Percentiles rank a stretch among this genome's conserved stretches.
Evolutionary conservation across 495 filamentous ascomycete genomes (phyloP).

Genomic region (Penicillium atrosanguineum): DNA sequence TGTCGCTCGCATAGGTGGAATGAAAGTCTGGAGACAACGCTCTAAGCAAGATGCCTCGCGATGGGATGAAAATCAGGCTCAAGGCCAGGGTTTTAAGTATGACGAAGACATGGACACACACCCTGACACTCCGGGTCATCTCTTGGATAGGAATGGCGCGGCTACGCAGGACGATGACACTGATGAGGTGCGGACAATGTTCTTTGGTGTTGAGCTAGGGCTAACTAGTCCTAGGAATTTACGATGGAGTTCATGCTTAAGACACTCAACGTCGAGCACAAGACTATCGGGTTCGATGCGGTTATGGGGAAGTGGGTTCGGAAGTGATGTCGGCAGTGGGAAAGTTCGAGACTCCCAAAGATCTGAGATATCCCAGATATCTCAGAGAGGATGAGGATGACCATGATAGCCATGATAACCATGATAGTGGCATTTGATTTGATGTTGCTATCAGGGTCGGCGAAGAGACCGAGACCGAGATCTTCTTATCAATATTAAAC

Average conservation of each 20-base stretch:
- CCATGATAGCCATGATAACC: background rate
- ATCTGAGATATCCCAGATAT: too few relatives aligned
- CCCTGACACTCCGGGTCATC: background rate
- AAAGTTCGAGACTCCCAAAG: background rate
- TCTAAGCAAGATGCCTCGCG: slow-evolving; percentile 37
- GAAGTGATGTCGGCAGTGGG: slow-evolving; percentile 1
- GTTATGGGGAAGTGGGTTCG: slow-evolving; percentile 52
- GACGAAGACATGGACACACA: background rate
- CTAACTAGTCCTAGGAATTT: slow-evolving; percentile 46
- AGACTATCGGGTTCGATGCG: slow-evolving; percentile 62
- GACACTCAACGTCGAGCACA: slow-evolving; percentile 62
- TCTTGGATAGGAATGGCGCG: background rate
- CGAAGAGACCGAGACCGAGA: background rate
- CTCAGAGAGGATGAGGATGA: too few relatives aligned
- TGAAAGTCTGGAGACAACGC: slow-evolving; percentile 51
- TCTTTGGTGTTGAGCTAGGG: background rate
- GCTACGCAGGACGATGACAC: slow-evolving; percentile 28
- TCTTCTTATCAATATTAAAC: slow-evolving; percentile 22
- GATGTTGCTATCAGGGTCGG: background rate
- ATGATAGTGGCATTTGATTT: background rate
- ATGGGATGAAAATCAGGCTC: slow-evolving; percentile 25
- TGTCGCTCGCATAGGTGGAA: slow-evolving; percentile 54
- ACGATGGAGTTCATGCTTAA: slow-evolving; percentile 73
- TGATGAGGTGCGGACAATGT: slow-evolving; percentile 31
- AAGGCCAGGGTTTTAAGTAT: slow-evolving; percentile 18